phyloP scores from a whole-genome alignment of 2,329 filamentous ascomycete genomes.

The Cladosporium sp. region DNA sequence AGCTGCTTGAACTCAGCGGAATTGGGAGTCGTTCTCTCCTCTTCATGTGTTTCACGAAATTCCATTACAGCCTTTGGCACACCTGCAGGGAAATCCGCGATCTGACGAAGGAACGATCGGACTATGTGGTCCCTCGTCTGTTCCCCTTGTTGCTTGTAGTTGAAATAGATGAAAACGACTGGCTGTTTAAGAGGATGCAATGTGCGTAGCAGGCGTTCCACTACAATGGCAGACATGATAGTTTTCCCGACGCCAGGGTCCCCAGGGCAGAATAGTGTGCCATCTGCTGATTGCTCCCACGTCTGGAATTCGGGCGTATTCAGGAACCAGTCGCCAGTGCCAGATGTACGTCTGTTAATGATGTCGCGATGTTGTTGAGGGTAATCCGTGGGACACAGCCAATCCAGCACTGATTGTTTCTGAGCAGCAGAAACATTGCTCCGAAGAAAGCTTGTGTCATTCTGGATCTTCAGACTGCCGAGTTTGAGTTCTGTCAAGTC shows the following conservation, averaged over 20 bases:
- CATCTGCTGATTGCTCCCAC: not conserved
- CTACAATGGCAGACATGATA: not conserved
- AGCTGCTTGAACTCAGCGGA: not conserved
- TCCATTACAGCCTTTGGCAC: not conserved
- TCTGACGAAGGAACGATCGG: not conserved
- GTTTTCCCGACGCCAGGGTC: not conserved
- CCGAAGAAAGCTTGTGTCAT: not conserved
- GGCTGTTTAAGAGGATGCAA: not conserved
- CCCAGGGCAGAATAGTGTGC: not conserved
- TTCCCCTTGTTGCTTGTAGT: not conserved
- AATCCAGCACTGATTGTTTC: not conserved
- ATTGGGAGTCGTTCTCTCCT: not conserved
- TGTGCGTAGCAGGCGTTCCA: not conserved
- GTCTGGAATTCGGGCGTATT: not conserved
- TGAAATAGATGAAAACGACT: not conserved
- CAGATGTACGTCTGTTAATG: not conserved
- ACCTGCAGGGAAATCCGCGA: not conserved
- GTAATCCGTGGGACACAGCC: not conserved
- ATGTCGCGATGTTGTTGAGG: not conserved
- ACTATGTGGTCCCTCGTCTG: not conserved
- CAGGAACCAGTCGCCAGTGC: conserved; percentile 1
- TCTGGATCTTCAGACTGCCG: not conserved
- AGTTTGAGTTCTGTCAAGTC: not conserved
- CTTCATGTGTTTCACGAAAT: not conserved
- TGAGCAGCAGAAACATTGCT: not conserved